Percentiles rank a stretch among this genome's conserved stretches.
Evolutionary conservation across 306 rosid species (phyloP).

Genomic region (Mimosa bimucronata): DNA sequence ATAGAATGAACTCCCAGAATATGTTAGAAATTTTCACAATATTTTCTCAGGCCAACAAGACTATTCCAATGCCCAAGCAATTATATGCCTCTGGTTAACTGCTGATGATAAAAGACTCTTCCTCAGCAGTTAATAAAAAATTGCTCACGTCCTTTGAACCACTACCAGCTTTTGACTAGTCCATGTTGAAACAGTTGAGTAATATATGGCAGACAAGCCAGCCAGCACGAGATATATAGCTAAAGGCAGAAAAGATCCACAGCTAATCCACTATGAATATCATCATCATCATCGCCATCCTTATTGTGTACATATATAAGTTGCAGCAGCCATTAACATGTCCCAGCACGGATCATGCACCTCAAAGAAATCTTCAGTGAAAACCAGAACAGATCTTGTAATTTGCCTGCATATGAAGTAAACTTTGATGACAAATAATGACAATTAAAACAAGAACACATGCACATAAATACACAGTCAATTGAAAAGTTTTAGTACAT

Average conservation of each 20-base stretch:
- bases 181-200: constrained; percentile 32
- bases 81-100: background rate
- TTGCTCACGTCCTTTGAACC: constrained; percentile 30
- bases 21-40: background rate
- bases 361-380: constrained; percentile 26
- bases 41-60: constrained; percentile 3
- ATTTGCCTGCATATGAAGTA: constrained; percentile 30
- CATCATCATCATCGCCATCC: constrained; percentile 36
- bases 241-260: constrained; percentile 18
- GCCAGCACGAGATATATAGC: constrained; percentile 21
- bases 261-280: constrained; percentile 38
- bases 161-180: constrained; percentile 41
- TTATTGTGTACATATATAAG: constrained; percentile 31
- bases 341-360: constrained; percentile 32
- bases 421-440: background rate
- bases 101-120: constrained; percentile 15
- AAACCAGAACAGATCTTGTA: constrained; percentile 36
- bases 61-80: background rate
- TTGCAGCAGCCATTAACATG: constrained; percentile 43
- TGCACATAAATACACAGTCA: constrained; percentile 22
- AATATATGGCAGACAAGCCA: constrained; percentile 20
- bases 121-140: constrained; percentile 30
- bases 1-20: background rate
- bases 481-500: constrained; percentile 2
- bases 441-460: constrained; percentile 3